Conservation (phyloP, 2,329 filamentous ascomycete genomes). For the Monosporascus sp. region DNA sequence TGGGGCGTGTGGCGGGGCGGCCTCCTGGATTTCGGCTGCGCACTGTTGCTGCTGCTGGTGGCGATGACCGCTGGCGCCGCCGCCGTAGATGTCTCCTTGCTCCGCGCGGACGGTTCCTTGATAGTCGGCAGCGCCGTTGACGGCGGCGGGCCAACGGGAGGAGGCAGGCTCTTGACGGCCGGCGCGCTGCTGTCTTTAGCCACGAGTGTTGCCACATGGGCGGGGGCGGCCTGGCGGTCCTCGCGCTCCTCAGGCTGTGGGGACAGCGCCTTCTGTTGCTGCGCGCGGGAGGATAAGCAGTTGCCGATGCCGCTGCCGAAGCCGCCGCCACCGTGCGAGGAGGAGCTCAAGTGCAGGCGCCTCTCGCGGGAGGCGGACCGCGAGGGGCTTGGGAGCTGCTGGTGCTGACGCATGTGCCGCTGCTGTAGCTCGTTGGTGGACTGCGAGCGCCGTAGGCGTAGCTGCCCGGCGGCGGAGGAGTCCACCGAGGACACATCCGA, state of each 20-base stretch:
- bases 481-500: not conserved
- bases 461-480: not conserved
- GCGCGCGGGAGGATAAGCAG: no score
- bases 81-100: not conserved
- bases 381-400: no score
- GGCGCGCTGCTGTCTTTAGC: not conserved
- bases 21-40: conserved; percentile 1
- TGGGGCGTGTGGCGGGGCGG: conserved; percentile 12
- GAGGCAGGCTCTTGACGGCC: conserved; percentile 8
- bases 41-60: conserved; percentile 2
- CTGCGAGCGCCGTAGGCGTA: not conserved
- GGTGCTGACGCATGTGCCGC: no score
- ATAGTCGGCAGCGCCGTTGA: conserved; percentile 14
- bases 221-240: not conserved
- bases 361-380: no score
- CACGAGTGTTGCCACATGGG: not conserved
- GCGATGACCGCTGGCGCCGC: not conserved
- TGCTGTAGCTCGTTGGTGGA: no score
- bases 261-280: conserved; percentile 9
- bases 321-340: no score
- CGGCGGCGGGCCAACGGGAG: conserved; percentile 13
- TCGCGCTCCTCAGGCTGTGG: conserved; percentile 1
- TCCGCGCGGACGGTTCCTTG: not conserved
- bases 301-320: no score
- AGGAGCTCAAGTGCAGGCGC: no score